A percentile compares a stretch with the other conserved stretches of the same genome.
phyloP scores from a whole-genome alignment of 495 filamentous ascomycete species.

The Sporormia fimetaria region DNA sequence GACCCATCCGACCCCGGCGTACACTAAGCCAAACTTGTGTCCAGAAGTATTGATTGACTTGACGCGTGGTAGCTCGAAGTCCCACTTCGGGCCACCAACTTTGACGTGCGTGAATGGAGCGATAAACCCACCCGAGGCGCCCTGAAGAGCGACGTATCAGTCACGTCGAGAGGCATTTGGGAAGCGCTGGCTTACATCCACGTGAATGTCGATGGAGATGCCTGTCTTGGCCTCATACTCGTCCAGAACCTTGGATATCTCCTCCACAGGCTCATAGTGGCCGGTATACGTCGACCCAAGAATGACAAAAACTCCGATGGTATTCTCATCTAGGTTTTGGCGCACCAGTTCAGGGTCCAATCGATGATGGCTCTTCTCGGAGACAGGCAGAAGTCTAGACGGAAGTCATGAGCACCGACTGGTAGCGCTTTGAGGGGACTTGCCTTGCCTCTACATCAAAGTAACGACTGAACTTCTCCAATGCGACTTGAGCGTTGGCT shows the following conservation, averaged over 20 bases:
- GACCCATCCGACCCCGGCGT: slow-evolving; percentile 62
- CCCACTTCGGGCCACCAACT: slow-evolving; percentile 51
- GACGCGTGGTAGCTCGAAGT: slow-evolving; percentile 60
- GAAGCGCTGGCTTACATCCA: slow-evolving; percentile 37
- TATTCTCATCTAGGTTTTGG: slow-evolving; percentile 64
- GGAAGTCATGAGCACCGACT: too few relatives aligned
- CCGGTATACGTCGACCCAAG: slow-evolving; percentile 66
- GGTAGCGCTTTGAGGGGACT: too few relatives aligned
- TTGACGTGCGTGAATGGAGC: slow-evolving; percentile 58
- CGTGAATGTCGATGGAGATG: slow-evolving; percentile 59
- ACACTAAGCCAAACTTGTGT: slow-evolving; percentile 67
- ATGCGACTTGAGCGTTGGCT: slow-evolving; percentile 62
- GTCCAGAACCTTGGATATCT: slow-evolving; percentile 54
- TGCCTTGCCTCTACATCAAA: slow-evolving; percentile 70
- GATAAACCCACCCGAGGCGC: slow-evolving; percentile 60
- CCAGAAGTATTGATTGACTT: slow-evolving; percentile 66
- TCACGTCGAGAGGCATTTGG: neutral
- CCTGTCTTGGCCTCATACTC: slow-evolving; percentile 53
- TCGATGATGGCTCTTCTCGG: slow-evolving; percentile 47
- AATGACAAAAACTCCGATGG: slow-evolving; percentile 67
- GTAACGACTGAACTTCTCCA: slow-evolving; percentile 63
- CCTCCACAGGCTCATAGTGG: slow-evolving; percentile 64
- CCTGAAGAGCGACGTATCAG: slow-evolving; percentile 24
- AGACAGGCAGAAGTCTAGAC: slow-evolving; percentile 57
- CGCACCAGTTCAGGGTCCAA: slow-evolving; percentile 53